Conservation (phyloP, 2,329 filamentous ascomycete species). For the Akanthomyces uredinophilus region DNA sequence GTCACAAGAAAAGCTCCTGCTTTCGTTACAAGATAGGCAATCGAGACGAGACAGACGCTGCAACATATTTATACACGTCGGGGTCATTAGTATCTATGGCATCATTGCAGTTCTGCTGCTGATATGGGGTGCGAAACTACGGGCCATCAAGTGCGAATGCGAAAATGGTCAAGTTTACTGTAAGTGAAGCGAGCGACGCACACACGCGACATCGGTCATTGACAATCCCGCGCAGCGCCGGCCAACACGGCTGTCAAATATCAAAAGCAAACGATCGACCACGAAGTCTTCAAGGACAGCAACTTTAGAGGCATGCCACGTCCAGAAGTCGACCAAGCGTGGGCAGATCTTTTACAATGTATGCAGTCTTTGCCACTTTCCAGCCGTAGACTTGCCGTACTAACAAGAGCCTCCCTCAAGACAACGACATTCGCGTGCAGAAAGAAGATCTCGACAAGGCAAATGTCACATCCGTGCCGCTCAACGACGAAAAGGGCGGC, state of each 20-base stretch:
- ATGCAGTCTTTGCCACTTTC: neutral
- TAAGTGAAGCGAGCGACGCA: neutral
- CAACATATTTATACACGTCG: neutral
- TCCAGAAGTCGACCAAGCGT: conserved; percentile 11
- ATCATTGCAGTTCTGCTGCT: neutral
- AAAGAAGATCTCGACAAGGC: conserved; percentile 14
- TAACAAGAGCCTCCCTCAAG: neutral
- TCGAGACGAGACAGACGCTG: conserved; percentile 2
- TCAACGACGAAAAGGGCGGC: conserved; percentile 15
- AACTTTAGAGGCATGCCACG: conserved; percentile 13
- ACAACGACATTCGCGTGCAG: conserved; percentile 12
- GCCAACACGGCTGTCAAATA: conserved; percentile 10
- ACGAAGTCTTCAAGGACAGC: neutral
- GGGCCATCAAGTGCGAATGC: neutral
- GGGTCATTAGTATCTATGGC: neutral
- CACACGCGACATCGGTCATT: neutral
- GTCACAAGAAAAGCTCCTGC: conserved; percentile 5
- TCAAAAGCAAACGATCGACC: conserved; percentile 2
- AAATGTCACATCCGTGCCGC: conserved; percentile 9
- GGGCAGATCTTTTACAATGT: conserved; percentile 9
- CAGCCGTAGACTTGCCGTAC: neutral
- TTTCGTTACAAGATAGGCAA: neutral
- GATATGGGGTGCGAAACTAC: conserved; percentile 4
- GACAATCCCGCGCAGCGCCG: conserved; percentile 3
- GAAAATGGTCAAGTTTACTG: conserved; percentile 9